Evolutionary conservation across 1,284 basidiomycete genomes (phyloP).

Genomic region (Heterobasidion irregulare): DNA sequence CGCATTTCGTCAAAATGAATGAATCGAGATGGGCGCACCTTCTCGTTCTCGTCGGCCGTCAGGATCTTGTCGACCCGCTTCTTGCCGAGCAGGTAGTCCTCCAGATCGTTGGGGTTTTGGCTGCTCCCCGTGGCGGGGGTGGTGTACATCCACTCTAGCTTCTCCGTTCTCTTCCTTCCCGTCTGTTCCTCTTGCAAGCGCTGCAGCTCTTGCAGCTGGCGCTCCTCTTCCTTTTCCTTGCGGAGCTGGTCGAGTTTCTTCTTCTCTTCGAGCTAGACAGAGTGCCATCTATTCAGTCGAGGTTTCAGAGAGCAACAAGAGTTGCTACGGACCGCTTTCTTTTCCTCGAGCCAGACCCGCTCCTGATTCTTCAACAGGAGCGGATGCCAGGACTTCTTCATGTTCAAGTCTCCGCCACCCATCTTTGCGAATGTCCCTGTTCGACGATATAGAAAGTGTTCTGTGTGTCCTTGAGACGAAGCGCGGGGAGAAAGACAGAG

Average conservation of each 20-base stretch:
- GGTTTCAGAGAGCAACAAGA: neutral
- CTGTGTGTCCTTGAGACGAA: slow-evolving; percentile 6
- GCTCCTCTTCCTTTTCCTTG: slow-evolving; percentile 96
- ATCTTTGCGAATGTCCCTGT: slow-evolving; percentile 50
- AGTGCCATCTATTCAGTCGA: neutral
- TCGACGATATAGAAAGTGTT: slow-evolving; percentile 9
- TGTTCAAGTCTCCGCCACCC: slow-evolving; percentile 92
- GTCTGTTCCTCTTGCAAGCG: slow-evolving; percentile 90
- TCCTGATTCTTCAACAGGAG: slow-evolving; percentile 98
- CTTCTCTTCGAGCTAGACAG: slow-evolving; percentile 82
- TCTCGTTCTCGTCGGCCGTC: slow-evolving; percentile 82
- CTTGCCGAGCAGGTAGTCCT: slow-evolving; percentile 97
- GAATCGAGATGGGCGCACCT: slow-evolving; percentile 39
- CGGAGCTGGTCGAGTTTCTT: slow-evolving; percentile 95
- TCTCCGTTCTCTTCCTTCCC: slow-evolving; percentile 89
- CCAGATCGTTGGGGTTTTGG: slow-evolving; percentile 85
- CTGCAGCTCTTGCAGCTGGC: slow-evolving; percentile 94
- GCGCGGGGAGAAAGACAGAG: neutral
- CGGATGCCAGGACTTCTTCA: slow-evolving; percentile 99
- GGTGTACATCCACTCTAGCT: slow-evolving; percentile 98
- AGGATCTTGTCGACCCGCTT: slow-evolving; percentile 96
- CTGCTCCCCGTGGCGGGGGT: slow-evolving; percentile 83
- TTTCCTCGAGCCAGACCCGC: slow-evolving; percentile 98
- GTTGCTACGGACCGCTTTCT: slow-evolving; percentile 72
- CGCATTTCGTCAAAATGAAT: slow-evolving; percentile 2